Conservation (phyloP, 73 alveolate genomes). For the Paramecium bursaria region DNA sequence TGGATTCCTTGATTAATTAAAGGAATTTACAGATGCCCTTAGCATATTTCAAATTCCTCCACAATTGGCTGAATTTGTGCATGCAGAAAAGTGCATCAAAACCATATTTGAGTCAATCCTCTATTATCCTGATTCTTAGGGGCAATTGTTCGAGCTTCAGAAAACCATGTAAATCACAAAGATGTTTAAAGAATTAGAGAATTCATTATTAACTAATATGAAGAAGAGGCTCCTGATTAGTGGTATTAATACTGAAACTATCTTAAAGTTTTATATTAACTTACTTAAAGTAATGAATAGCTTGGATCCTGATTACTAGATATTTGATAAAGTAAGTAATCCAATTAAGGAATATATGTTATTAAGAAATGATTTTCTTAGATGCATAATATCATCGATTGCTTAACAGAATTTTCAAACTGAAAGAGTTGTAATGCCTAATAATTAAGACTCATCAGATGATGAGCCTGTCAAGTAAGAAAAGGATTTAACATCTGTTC, state of each 20-base stretch:
- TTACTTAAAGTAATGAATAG: slow-evolving; percentile 53
- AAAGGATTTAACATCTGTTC: slow-evolving; percentile 60
- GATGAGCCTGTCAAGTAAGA: slow-evolving; percentile 61
- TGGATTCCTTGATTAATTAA: slow-evolving; percentile 6
- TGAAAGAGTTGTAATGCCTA: slow-evolving; percentile 39
- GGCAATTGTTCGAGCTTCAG: slow-evolving; percentile 29
- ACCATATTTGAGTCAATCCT: slow-evolving; percentile 34
- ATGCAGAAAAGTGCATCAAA: slow-evolving; percentile 15
- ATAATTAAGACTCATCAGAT: slow-evolving; percentile 63
- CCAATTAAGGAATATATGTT: slow-evolving; percentile 63
- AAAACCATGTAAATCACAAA: slow-evolving; percentile 1
- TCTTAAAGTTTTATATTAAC: slow-evolving; percentile 58
- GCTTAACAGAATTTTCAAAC: slow-evolving; percentile 60
- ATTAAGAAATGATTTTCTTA: slow-evolving; percentile 59
- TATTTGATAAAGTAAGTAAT: slow-evolving; percentile 61
- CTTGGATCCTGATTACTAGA: slow-evolving; percentile 57
- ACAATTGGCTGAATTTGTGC: background rate
- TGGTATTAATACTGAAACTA: slow-evolving; percentile 65
- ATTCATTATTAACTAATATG: slow-evolving; percentile 19
- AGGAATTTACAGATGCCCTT: slow-evolving; percentile 28
- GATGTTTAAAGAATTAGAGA: slow-evolving; percentile 43
- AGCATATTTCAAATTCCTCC: background rate
- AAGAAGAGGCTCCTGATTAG: slow-evolving; percentile 58
- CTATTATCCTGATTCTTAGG: slow-evolving; percentile 46
- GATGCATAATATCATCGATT: slow-evolving; percentile 55